Evolutionary conservation across 768 basidiomycete genomes (phyloP).

Genomic region (Mycena amicta): DNA sequence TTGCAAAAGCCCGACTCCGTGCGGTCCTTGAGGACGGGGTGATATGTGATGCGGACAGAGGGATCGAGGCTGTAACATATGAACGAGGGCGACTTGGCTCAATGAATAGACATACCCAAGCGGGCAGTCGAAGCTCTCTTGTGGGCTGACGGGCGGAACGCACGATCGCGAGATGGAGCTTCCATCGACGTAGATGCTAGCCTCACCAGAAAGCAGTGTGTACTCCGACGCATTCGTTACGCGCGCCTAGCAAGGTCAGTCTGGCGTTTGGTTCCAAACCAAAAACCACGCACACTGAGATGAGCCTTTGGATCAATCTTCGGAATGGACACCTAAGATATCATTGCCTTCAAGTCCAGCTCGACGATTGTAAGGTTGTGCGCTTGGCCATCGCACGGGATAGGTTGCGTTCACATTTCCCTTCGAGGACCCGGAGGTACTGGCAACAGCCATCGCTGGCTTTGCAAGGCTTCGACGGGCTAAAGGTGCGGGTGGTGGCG

Average conservation of each 20-base stretch:
- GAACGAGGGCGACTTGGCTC: not conserved
- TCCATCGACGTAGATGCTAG: constrained; percentile 44
- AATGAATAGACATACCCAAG: constrained; percentile 34
- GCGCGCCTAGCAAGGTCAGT: constrained; percentile 30
- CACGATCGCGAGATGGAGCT: constrained; percentile 40
- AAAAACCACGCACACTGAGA: constrained; percentile 28
- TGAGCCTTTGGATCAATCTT: constrained; percentile 36
- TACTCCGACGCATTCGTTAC: constrained; percentile 44
- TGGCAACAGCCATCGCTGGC: not conserved
- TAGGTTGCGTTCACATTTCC: constrained; percentile 35
- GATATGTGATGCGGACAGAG: constrained; percentile 41
- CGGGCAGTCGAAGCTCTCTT: constrained; percentile 42
- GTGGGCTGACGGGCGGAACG: constrained; percentile 38
- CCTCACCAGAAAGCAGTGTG: constrained; percentile 36
- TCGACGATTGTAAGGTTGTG: constrained; percentile 37
- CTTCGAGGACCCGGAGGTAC: constrained; percentile 25
- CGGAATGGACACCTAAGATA: constrained; percentile 41
- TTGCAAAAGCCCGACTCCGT: constrained; percentile 37
- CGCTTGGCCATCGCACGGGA: constrained; percentile 32
- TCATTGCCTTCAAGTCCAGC: constrained; percentile 33
- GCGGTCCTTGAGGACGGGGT: constrained; percentile 35
- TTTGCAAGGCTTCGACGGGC: not conserved
- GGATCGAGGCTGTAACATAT: constrained; percentile 35
- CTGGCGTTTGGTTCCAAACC: not conserved
- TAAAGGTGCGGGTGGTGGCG: too few relatives aligned